A percentile compares a stretch with the other conserved stretches of the same genome.
Evolutionary conservation across 371 early-diverging fungal species (phyloP).

Genomic region (Cokeromyces recurvatus): DNA sequence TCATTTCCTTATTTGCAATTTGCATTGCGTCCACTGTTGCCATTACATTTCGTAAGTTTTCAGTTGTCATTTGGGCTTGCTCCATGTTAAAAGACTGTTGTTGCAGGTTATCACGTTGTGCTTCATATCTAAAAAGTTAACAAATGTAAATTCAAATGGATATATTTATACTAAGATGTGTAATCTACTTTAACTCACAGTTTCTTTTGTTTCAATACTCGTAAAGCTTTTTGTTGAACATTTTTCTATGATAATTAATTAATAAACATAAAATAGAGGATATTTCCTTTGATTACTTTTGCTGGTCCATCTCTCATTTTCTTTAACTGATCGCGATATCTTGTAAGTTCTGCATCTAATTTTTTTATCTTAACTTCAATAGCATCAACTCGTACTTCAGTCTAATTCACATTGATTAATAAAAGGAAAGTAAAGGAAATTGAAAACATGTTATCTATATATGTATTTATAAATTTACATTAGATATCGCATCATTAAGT

Average conservation of each 20-base stretch:
- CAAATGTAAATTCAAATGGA: background rate
- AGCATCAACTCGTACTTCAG: conserved; percentile 78
- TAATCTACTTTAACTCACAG: conserved; percentile 49
- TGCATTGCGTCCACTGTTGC: conserved; percentile 95
- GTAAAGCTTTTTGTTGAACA: conserved; percentile 86
- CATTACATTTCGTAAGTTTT: conserved; percentile 91
- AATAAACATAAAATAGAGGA: background rate
- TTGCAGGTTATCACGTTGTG: conserved; percentile 87
- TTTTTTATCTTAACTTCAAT: conserved; percentile 91
- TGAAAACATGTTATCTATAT: background rate
- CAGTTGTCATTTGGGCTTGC: conserved; percentile 90
- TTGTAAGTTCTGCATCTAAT: conserved; percentile 87
- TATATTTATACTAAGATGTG: too few relatives aligned
- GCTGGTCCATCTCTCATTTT: conserved; percentile 92
- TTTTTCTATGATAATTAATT: conserved; percentile 54
- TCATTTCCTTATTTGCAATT: conserved; percentile 87
- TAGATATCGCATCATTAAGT: background rate
- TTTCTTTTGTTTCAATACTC: conserved; percentile 90
- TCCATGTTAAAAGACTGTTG: conserved; percentile 98
- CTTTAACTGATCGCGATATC: conserved; percentile 89
- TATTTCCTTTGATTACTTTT: conserved; percentile 52
- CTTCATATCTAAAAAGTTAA: conserved; percentile 64
- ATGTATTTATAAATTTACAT: background rate
- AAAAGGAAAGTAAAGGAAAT: background rate
- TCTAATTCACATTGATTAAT: conserved; percentile 37